Evolutionary conservation across 345 rosid species (phyloP), one percentile per base, ranked within the genome.

Genomic region (Populus pruinosa): DNA sequence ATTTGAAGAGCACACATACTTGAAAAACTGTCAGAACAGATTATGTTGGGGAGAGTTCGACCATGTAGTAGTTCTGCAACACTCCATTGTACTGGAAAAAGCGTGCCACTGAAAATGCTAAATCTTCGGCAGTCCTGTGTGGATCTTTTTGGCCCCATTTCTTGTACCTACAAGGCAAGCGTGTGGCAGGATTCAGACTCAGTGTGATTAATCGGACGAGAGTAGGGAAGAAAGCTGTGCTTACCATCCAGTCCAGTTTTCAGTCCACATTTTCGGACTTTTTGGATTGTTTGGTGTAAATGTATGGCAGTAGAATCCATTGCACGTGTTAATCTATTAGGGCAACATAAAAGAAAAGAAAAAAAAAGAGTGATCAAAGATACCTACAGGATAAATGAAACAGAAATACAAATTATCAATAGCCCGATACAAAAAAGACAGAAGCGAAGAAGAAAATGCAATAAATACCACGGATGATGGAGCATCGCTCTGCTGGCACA

Each of bases 191-290:
- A 1, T 23, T 6, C 47, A 17, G 21, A 25, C 41, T 67, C 25
- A 36, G 3, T 20, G 27, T 8, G 11, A 36, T 38, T 20, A 67
- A 36, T 67, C 8, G 6, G 20, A 33, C 3, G 12, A 63, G 2
- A 9, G 23, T 36, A 18, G 23, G 20, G 20, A 20, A 20, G 11
- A 38, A 36, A 21, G 21, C 20, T 36, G 31, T 33, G 68, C 78
- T 49, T 17, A 91, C 96, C 92, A 91, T 21, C 93, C 93, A 9
- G 88, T 88, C 93, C 94, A 91, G 63, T 90, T 90, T 73, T 91
- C 93, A 16, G 92, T 86, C 96, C 93, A 91, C 55, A 91, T 84
- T 47, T 91, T 88, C 1, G 90, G 76, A 64, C 13, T 76, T 3
- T 41, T 71, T 5, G 76, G 69, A 23, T 23, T 70, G 33, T 71